Evolutionary conservation across 1,139 yeast species (phyloP), one percentile per base, ranked within the genome.

Genomic region (Saccharomyces hybrid): DNA sequence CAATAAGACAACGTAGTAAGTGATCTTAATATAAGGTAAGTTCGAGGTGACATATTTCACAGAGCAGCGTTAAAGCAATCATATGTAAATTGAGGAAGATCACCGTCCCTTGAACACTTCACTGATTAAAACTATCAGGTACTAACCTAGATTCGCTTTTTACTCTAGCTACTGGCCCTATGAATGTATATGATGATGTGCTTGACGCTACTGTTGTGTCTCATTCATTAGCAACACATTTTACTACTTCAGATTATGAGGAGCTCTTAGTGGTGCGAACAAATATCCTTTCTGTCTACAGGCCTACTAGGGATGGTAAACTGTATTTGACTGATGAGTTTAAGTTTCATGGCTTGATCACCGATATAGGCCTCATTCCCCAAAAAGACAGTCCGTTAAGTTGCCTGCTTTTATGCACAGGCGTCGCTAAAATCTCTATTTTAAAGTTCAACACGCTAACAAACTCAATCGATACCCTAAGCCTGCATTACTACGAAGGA

Each of bases 401-500:
- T 62, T 83, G 81, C 59, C 64, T 93, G 46, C 70, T 86, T 4
- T 75, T 93, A 2, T 75, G 90, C 11, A 87, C 95, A 42, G 81
- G 83, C 58, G 75, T 74, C 55, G 97, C 97, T 26, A 91, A 91
- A 68, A 68, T 89, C 53, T 86, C 95, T 1, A 72, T 91, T 46
- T 73, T 93, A 28, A 77, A 78, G 57, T 93, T 96, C 90, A 86
- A 89, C 65, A 72, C 73, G 9, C 71, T 67, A 7, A 68, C 66
- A 14, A 76, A 81, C 57, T 64, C 78, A 0, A 76, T 93, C 13
- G 75, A 79, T 19, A 89, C 97, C 0, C 78, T 83, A 3, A 88
- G 97, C 52, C 75, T 93, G 54, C 99, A 93, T 70, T 89, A 81
- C 68, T 93, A 91, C 69, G 98, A 91, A 65, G 80, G 82, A 54